These are phyloP conservation scores for Cutaneotrichosporon sp. DNA, from an alignment of 1,284 basidiomycete species.

Conservation along the genomic window DNA sequence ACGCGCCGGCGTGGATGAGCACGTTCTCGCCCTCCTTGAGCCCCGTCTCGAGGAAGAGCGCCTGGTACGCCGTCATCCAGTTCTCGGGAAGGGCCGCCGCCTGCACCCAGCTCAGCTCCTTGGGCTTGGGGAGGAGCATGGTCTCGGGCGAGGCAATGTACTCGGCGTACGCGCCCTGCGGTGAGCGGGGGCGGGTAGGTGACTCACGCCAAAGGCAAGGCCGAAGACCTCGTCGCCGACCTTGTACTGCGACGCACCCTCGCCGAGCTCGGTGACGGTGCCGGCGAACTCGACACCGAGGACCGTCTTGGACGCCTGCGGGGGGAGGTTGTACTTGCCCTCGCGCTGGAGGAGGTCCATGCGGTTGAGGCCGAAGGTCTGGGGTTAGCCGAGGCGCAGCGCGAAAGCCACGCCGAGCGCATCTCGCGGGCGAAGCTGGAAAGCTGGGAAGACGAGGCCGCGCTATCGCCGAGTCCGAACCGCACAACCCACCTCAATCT, in stretches of 20 bases:
- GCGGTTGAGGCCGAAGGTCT: conserved; percentile 81
- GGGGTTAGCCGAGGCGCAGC: background rate
- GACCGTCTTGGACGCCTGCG: conserved; percentile 69
- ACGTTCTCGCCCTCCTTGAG: conserved; percentile 72
- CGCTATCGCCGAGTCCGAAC: background rate
- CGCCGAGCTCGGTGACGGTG: conserved; percentile 63
- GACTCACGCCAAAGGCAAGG: conserved; percentile 65
- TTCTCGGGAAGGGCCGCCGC: conserved; percentile 84
- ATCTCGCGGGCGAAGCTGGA: background rate
- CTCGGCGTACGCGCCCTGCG: conserved; percentile 87
- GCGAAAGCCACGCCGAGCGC: background rate
- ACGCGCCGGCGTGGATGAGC: conserved; percentile 85
- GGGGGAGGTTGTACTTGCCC: conserved; percentile 75
- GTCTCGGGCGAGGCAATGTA: conserved; percentile 70
- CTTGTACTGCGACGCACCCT: conserved; percentile 62
- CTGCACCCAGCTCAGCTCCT: conserved; percentile 73
- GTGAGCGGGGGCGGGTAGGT: background rate
- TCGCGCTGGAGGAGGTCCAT: conserved; percentile 78
- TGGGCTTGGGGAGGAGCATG: conserved; percentile 75
- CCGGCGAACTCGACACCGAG: conserved; percentile 93
- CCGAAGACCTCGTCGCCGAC: conserved; percentile 85
- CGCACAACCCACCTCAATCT: conserved; percentile 36
- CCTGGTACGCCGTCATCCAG: conserved; percentile 86
- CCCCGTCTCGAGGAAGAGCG: conserved; percentile 69
- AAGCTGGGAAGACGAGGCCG: too few species aligned